Evolutionary conservation across 2,329 filamentous ascomycete genomes (phyloP), one percentile per base, ranked within the genome.

Genomic region (Elsinoe ampelina): DNA sequence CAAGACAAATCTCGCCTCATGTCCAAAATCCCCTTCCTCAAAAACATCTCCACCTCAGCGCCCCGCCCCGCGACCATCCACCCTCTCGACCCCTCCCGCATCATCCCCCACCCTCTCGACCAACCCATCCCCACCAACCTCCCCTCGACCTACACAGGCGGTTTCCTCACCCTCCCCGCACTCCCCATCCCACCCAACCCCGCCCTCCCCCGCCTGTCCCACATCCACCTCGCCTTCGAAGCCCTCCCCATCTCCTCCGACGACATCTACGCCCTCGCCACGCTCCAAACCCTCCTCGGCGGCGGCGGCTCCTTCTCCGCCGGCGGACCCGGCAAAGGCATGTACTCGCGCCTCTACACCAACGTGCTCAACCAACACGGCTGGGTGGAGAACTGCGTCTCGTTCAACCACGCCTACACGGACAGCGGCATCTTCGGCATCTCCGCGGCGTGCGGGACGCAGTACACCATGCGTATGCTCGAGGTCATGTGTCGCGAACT

Each of bases 281-380:
- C 92, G 0, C 79, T 98, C 1, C 95, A 97, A 72, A 97, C 90
- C 1, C 85, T 98, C 8, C 87, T 98, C 34, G 93, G 93, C 58
- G 93, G 93, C 48, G 93, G 93, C 50, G 93, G 93, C 20, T 96
- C 91, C 57, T 98, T 98, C 76, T 95, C 89, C 13, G 93, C 93
- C 55, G 93, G 93, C 65, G 93, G 93, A 0, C 93, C 93, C 3
- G 93, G 93, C 55, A 98, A 98, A 77, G 93, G 93, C 70, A 98
- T 98, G 93, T 97, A 97, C 78, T 95, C 89, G 36, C 86, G 93
- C 11, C 82, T 98, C 7, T 98, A 96, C 78, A 97, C 91, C 61
- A 95, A 96, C 70, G 92, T 97, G 0, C 81, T 98, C 54, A 98
- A 98, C 76, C 91, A 97, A 73, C 85, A 95, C 74, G 89, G 87